Conservation (phyloP, 371 early-diverging fungal species). For the Mucor velutinosus region DNA sequence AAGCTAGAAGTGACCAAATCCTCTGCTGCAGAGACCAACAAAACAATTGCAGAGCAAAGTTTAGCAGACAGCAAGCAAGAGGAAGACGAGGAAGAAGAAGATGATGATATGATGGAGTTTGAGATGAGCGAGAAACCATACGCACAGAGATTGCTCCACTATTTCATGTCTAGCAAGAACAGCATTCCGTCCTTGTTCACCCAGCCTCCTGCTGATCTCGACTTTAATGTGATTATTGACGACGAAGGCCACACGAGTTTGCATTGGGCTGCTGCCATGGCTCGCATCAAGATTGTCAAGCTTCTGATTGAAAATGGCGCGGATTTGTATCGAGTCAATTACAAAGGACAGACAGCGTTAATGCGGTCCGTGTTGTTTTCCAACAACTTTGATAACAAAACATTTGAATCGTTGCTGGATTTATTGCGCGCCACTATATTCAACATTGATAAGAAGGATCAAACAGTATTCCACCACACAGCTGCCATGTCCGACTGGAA, state of each 20-base stretch:
- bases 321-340: slow-evolving; percentile 73
- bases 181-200: slow-evolving; percentile 57
- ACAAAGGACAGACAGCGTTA: slow-evolving; percentile 87
- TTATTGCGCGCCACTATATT: slow-evolving; percentile 78
- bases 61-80: neutral
- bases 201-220: slow-evolving; percentile 60
- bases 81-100: slow-evolving; percentile 11
- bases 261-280: slow-evolving; percentile 97
- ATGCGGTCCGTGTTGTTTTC: slow-evolving; percentile 89
- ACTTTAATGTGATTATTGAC: slow-evolving; percentile 87
- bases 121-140: slow-evolving; percentile 26
- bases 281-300: slow-evolving; percentile 73
- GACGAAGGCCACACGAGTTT: slow-evolving; percentile 93
- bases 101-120: slow-evolving; percentile 8
- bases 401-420: slow-evolving; percentile 78
- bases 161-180: slow-evolving; percentile 62
- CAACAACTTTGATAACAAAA: slow-evolving; percentile 84
- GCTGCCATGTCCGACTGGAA: slow-evolving; percentile 74
- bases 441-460: slow-evolving; percentile 76
- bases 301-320: slow-evolving; percentile 78
- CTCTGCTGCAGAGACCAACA: neutral
- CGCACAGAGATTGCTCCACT: slow-evolving; percentile 51
- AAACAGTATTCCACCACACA: slow-evolving; percentile 95
- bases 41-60: neutral
- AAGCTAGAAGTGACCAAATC: neutral